Base-by-base conservation (phyloP, 768 basidiomycete genomes). In the Leucogyrophana mollusca region DNA sequence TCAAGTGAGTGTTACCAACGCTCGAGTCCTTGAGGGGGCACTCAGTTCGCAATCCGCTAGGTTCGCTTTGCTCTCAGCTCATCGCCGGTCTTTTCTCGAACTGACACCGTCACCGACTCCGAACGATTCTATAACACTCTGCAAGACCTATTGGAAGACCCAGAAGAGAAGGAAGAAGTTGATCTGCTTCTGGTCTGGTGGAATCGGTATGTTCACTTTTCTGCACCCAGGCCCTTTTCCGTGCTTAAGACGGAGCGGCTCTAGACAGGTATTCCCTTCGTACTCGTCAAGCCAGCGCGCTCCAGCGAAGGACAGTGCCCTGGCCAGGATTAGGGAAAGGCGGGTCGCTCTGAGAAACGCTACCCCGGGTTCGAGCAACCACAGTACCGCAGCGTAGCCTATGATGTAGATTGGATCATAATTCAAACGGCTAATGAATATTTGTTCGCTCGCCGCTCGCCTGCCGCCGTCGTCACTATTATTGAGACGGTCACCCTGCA, bases 81-180 rank as follows among this genome's bases (percentile, higher is more conserved):
- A 3, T 44, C 45, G 6, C 34, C 52, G 1, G 40, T 47, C 10
- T 56, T 56, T 30, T 53, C 41, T 1, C 17, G 52, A 13, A 52
- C 54, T 5, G 45, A 56, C 17, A 46, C 34, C 4, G 33, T 33
- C n/a, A 56, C 50, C 1, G 44, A 57, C 38, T 54, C 50, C 9
- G 47, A 55, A 24, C 11, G n/a, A 5, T 57, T 54, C 24, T 53
- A 58, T 25, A 40, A 45, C 25, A 45, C 42, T 14, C 16, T 55
- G 11, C 23, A 53, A 9, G 45, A 51, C 10, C 36, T 58, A 37
- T 30, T 55, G 3, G 51, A 55, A 7, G 49, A 53, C 17, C 35
- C 36, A 17, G 52, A 51, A 0, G 46, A 56, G 40, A 32, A 40
- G 4, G 30, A 45, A 2, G 49, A 51, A 25, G 46, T 51, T 27